Evolutionary conservation across 78 protist species (phyloP).

Genomic region (Isochrysis galbana): DNA sequence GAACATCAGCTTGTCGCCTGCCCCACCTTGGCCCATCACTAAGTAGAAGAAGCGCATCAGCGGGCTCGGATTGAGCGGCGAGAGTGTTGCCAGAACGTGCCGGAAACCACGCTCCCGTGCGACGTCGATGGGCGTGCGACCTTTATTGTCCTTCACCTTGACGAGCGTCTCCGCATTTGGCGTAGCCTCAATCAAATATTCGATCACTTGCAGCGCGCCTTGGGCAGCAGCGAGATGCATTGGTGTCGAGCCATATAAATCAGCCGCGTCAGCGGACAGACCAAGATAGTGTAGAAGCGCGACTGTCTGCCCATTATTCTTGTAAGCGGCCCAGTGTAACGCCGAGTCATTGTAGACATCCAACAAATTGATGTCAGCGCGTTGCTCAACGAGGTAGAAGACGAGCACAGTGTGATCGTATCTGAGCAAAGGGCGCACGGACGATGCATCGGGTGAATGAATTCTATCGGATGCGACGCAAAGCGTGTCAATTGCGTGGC

Average conservation of each 20-base stretch:
- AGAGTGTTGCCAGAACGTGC: not conserved
- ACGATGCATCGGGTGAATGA: too few species aligned
- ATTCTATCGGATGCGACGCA: too few species aligned
- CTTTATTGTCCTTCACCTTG: not conserved
- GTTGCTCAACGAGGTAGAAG: not conserved
- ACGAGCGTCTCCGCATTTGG: not conserved
- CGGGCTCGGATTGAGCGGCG: not conserved
- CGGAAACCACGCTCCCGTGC: not conserved
- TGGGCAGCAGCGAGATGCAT: not conserved
- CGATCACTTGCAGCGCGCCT: not conserved
- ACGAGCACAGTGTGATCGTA: conserved; percentile 22
- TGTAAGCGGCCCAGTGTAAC: conserved; percentile 24
- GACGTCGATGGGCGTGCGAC: conserved; percentile 3
- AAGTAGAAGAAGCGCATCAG: not conserved
- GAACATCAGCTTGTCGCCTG: not conserved
- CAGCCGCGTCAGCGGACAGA: not conserved
- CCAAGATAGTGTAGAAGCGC: conserved; percentile 5
- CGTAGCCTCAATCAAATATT: not conserved
- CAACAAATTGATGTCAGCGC: conserved; percentile 8
- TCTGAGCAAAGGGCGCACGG: too few species aligned
- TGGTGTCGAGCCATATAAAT: not conserved
- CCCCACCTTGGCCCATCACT: not conserved
- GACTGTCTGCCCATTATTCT: not conserved
- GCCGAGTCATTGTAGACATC: conserved; percentile 1
- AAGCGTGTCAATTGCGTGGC: too few species aligned